Percentiles rank a stretch among this genome's conserved stretches.
Conservation (phyloP, 106 monocot species). For the Acorus calamus region DNA sequence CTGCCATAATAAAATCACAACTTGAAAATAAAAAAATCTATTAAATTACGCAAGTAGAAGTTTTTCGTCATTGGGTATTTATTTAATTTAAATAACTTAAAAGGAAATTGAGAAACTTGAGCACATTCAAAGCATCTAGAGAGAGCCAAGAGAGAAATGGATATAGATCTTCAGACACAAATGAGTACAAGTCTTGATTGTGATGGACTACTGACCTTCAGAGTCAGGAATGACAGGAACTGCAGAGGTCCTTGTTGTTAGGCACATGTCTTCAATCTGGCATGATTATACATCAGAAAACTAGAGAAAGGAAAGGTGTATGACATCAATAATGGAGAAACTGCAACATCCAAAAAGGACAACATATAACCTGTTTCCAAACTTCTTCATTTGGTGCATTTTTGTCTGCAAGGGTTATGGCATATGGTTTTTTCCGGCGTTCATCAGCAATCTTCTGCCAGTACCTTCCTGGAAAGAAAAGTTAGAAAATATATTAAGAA, state of each 20-base stretch:
- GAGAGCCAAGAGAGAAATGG: too few species aligned
- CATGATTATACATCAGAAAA: background rate
- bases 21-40: too few species aligned
- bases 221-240: constrained; percentile 90
- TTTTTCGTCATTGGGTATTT: too few species aligned
- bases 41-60: too few species aligned
- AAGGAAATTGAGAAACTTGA: too few species aligned
- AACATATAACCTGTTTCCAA: constrained; percentile 59
- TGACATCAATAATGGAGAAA: background rate
- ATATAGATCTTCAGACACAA: too few species aligned
- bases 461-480: constrained; percentile 58
- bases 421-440: constrained; percentile 57
- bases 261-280: constrained; percentile 93
- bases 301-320: background rate
- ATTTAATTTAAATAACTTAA: too few species aligned
- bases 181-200: too few species aligned
- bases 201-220: constrained; percentile 38
- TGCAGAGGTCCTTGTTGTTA: constrained; percentile 64
- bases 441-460: constrained; percentile 95
- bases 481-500: background rate
- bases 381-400: constrained; percentile 99
- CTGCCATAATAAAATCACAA: too few species aligned
- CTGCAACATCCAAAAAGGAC: background rate
- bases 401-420: constrained; percentile 94
- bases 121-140: too few species aligned